Evolutionary conservation across 2,329 filamentous ascomycete species (phyloP), one percentile per base, ranked within the genome.

Genomic region (Dactylellina haptotyla): DNA sequence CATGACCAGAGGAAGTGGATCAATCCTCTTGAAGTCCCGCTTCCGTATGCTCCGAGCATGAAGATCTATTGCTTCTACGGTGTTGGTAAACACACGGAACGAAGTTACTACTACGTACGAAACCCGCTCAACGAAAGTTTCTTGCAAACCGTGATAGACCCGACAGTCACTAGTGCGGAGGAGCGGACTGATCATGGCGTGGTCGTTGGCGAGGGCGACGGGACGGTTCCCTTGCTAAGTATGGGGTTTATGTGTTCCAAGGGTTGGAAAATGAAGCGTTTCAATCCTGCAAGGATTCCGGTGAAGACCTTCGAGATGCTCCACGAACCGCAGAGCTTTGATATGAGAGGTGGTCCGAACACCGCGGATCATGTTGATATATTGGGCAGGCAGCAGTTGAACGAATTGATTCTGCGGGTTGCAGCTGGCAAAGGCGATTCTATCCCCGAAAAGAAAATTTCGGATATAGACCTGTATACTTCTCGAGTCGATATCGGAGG

Each of bases 11-110:
- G 83, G 54, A 99, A 96, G 80, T 99, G 95, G 95, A 87, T 97
- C 74, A 99, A 99, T 79, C 95, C 95, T 0, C 87, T 98, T 0
- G 94, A 98, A 80, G 91, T 92, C 0, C 87, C 94, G 1, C 84
- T 98, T 0, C 95, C 95, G 0, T 84, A 92, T 18, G 94, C 95
- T 1, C 94, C 95, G 0, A 91, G 88, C 78, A 84, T 99, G 79
- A 97, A 97, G 80, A 92, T 99, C 10, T 98, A 93, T 82, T 98
- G 95, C 82, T 98, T 99, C 83, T 98, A 99, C 80, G 95, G 85
- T 76, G 78, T 75, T 2, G 94, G 94, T 1, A 99, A 98, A 80
- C 90, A 91, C 2, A 98, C 94, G 0, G 94, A 99, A 81, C 87
- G 94, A 64, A 89, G 89, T 14, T 99, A 98, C 80, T 99, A 91